Conservation (phyloP, 352 stramenopile species). For the Aphanomyces astaci region DNA sequence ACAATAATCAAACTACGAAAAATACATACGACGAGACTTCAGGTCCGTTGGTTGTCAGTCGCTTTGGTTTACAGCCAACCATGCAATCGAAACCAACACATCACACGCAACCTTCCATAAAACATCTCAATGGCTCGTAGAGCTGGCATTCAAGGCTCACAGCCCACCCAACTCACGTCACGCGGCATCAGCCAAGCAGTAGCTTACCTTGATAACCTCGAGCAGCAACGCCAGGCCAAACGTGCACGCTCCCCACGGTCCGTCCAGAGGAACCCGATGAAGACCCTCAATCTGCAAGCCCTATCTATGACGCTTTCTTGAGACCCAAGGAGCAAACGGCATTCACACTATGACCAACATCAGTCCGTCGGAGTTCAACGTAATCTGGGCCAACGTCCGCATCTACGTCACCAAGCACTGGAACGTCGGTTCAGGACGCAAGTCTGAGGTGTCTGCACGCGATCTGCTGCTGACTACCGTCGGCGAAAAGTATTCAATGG, state of each 20-base stretch:
- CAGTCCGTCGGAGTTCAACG: not conserved
- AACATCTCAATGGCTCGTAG: not conserved
- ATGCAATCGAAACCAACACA: not conserved
- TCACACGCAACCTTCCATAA: not conserved
- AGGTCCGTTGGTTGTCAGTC: not conserved
- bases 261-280: not conserved
- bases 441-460: not conserved
- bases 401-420: not conserved
- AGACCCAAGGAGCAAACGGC: not conserved
- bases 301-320: conserved; percentile 8
- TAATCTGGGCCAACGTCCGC: not conserved
- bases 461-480: not conserved
- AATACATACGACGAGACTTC: too few relatives aligned
- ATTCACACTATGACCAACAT: conserved; percentile 17
- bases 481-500: not conserved
- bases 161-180: not conserved
- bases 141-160: not conserved
- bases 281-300: not conserved
- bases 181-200: not conserved
- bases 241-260: not conserved
- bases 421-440: not conserved
- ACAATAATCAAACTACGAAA: too few relatives aligned
- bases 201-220: not conserved
- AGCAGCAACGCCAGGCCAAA: not conserved
- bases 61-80: not conserved